Evolutionary conservation across 345 rosid species (phyloP).

Genomic region (Eucalyptus camaldulensis): DNA sequence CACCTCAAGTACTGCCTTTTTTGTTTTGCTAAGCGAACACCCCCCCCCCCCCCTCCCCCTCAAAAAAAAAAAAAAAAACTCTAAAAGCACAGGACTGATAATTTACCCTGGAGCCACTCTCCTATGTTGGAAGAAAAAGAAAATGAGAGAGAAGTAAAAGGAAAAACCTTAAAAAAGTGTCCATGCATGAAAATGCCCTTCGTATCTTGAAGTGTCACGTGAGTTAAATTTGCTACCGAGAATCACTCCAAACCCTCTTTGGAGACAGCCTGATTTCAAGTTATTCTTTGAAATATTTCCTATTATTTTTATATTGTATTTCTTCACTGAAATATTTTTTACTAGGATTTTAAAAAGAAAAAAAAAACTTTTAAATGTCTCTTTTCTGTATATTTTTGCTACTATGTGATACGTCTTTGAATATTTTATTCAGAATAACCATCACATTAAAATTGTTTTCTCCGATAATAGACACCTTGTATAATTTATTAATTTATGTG

Average conservation of each 20-base stretch:
- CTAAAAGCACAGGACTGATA: too few relatives aligned
- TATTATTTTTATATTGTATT: too few relatives aligned
- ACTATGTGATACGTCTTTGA: background rate
- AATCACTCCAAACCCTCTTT: too few relatives aligned
- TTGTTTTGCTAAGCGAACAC: rapidly evolving
- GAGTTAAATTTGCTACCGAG: rapidly evolving
- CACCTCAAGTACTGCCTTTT: too few relatives aligned
- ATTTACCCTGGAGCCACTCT: too few relatives aligned
- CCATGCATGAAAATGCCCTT: background rate
- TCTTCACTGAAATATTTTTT: too few relatives aligned
- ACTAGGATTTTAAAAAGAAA: too few relatives aligned
- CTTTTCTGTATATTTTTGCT: background rate
- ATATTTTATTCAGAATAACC: background rate
- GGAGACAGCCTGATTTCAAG: too few relatives aligned
- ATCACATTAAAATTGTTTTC: background rate
- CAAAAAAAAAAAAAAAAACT: too few relatives aligned
- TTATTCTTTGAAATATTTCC: too few relatives aligned
- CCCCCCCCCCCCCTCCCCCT: too few relatives aligned
- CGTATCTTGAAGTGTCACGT: rapidly evolving
- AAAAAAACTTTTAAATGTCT: background rate
- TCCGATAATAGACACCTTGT: background rate
- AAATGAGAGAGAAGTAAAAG: background rate
- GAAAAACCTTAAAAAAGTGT: background rate
- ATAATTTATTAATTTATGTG: background rate
- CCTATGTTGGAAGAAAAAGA: rapidly evolving